A percentile compares a stretch with the other conserved stretches of the same genome.
Conservation (phyloP, 2,329 filamentous ascomycete genomes). For the Zymoseptoria brevis region DNA sequence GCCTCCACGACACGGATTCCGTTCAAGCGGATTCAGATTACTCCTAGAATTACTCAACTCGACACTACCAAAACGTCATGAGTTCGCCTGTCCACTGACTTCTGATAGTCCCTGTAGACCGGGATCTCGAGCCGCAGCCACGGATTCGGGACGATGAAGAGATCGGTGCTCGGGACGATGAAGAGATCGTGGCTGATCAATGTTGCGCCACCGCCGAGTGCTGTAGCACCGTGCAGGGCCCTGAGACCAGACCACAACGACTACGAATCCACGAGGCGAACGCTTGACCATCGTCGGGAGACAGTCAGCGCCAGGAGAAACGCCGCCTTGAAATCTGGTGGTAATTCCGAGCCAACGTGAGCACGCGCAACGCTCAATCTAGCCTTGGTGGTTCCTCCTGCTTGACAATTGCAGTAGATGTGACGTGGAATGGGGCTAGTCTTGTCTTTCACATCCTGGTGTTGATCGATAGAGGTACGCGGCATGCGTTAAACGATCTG, state of each 20-base stretch:
- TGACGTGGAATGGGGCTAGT: conserved; percentile 8
- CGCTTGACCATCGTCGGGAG: not conserved
- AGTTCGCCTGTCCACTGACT: not conserved
- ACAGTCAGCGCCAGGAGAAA: not conserved
- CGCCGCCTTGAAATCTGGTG: not conserved
- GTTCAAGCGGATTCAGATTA: no score
- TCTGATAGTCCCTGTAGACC: not conserved
- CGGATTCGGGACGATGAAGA: not conserved
- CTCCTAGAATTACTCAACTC: not conserved
- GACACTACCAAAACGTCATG: not conserved
- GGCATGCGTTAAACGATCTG: conserved; percentile 11
- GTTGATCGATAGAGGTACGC: conserved; percentile 8
- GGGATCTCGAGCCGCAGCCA: not conserved
- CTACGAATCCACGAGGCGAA: not conserved
- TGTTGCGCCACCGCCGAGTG: not conserved
- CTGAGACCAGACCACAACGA: not conserved
- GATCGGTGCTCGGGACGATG: not conserved
- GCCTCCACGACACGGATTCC: not conserved
- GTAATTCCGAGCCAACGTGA: not conserved
- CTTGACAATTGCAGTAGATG: conserved; percentile 4
- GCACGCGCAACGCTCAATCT: conserved; percentile 8
- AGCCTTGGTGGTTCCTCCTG: conserved; percentile 2
- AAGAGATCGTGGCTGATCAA: not conserved
- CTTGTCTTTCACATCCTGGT: conserved; percentile 8
- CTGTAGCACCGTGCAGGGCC: not conserved